These are phyloP conservation scores for Aspergillus homomorphus DNA, from an alignment of 495 filamentous ascomycete genomes.

Conservation along the genomic window DNA sequence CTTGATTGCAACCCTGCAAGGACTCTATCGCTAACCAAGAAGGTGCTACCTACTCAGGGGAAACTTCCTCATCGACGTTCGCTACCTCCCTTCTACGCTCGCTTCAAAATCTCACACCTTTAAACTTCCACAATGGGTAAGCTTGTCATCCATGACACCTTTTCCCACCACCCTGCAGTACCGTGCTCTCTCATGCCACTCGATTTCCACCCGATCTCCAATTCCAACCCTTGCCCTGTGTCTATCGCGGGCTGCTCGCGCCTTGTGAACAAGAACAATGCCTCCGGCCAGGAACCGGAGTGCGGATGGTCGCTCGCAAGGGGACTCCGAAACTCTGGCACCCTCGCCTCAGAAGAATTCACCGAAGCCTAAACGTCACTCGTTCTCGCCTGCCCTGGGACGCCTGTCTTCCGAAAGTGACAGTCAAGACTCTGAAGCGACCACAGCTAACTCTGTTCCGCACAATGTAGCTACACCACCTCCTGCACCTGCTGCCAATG, in stretches of 20 bases:
- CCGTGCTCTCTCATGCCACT: slow-evolving; percentile 8
- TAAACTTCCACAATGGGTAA: slow-evolving; percentile 44
- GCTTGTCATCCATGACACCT: slow-evolving; percentile 20
- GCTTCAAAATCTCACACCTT: slow-evolving; percentile 23
- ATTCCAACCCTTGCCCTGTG: neutral
- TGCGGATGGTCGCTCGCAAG: slow-evolving; percentile 18
- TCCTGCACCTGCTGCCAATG: slow-evolving; percentile 32
- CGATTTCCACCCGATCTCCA: slow-evolving; percentile 1
- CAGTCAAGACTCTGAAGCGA: slow-evolving; percentile 13
- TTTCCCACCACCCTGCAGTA: neutral
- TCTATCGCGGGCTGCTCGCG: slow-evolving; percentile 11
- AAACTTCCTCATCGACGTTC: slow-evolving; percentile 28
- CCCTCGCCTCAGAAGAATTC: slow-evolving; percentile 7
- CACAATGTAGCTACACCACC: slow-evolving; percentile 38
- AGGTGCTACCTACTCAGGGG: slow-evolving; percentile 32
- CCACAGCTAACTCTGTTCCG: slow-evolving; percentile 29
- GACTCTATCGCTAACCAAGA: slow-evolving; percentile 24
- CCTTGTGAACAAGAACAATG: slow-evolving; percentile 17
- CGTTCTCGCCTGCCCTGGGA: slow-evolving; percentile 12
- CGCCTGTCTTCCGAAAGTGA: slow-evolving; percentile 17
- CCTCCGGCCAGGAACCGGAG: slow-evolving; percentile 15
- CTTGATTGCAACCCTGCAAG: slow-evolving; percentile 21
- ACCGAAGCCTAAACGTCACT: slow-evolving; percentile 15
- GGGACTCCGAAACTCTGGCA: slow-evolving; percentile 11
- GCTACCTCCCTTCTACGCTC: slow-evolving; percentile 27